phyloP scores from a whole-genome alignment of 495 filamentous ascomycete genomes.

The Aspergillus saccharolyticus region DNA sequence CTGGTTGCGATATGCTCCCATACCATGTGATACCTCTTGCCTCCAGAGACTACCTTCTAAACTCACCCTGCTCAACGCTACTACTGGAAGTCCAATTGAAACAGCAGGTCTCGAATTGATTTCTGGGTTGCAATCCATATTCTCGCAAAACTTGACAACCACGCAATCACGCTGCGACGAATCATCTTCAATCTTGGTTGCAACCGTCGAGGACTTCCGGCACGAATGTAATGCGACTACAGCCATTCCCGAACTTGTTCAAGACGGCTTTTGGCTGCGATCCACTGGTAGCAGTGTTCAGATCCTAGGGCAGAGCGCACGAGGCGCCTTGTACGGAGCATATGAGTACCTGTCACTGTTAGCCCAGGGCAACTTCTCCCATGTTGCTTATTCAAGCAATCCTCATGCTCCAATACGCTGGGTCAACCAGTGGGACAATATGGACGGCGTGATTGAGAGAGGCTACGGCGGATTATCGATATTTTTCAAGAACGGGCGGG shows the following conservation, averaged over 20 bases:
- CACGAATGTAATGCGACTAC: constrained; percentile 28
- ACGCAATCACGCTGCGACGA: constrained; percentile 21
- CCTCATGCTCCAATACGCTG: constrained; percentile 61
- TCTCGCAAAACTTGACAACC: constrained; percentile 41
- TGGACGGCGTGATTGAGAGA: constrained; percentile 64
- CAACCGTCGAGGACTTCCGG: constrained; percentile 51
- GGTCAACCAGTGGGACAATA: constrained; percentile 73
- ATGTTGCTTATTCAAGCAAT: constrained; percentile 48
- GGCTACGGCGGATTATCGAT: constrained; percentile 67
- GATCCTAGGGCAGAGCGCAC: constrained; percentile 63
- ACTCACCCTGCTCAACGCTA: constrained; percentile 52
- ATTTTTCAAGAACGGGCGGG: constrained; percentile 55
- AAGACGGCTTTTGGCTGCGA: constrained; percentile 62
- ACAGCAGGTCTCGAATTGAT: constrained; percentile 56
- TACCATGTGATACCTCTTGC: constrained; percentile 37
- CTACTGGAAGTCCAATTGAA: constrained; percentile 49
- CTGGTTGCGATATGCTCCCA: constrained; percentile 61
- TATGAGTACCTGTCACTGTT: constrained; percentile 64
- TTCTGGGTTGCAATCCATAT: constrained; percentile 50
- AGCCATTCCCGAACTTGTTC: constrained; percentile 41
- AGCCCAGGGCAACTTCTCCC: constrained; percentile 55
- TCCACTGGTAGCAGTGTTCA: constrained; percentile 39
- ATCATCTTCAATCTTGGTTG: constrained; percentile 46
- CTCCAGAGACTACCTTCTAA: constrained; percentile 36
- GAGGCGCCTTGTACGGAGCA: constrained; percentile 63